Evolutionary conservation across 2,329 filamentous ascomycete genomes (phyloP).

Genomic region (Paraconiothyrium sp.): DNA sequence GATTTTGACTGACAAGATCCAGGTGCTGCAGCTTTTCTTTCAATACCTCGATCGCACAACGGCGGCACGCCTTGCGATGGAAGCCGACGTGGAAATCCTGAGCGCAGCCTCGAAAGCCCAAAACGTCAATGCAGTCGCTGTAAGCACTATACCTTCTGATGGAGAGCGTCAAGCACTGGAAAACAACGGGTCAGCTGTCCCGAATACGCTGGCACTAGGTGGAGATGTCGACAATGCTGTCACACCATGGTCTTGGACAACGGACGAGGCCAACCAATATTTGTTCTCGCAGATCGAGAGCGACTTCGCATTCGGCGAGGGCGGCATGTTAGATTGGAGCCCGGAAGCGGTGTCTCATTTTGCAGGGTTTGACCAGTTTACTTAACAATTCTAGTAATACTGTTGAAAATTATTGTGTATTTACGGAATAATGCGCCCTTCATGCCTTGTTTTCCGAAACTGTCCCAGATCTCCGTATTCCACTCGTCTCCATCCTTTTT

Average conservation of each 20-base stretch:
- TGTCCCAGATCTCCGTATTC: conserved; percentile 44
- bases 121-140: neutral
- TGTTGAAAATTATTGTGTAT: neutral
- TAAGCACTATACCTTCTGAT: neutral
- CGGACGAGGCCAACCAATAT: conserved; percentile 43
- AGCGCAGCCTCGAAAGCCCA: conserved; percentile 17
- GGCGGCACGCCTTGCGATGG: conserved; percentile 49
- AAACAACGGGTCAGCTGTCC: neutral
- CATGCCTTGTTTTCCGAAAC: conserved; percentile 44
- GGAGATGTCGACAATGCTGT: conserved; percentile 19
- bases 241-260: conserved; percentile 39
- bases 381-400: neutral
- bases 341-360: conserved; percentile 27
- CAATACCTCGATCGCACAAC: conserved; percentile 59
- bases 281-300: conserved; percentile 45
- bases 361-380: neutral
- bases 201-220: conserved; percentile 5
- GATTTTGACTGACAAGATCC: neutral
- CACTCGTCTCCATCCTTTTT: conserved; percentile 25
- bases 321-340: conserved; percentile 34
- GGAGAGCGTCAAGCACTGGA: neutral
- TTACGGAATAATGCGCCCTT: conserved; percentile 39
- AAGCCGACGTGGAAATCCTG: conserved; percentile 32
- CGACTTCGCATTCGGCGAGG: conserved; percentile 42
- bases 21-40: conserved; percentile 56